Base-by-base conservation (phyloP, 257 asterid species). In the Fraxinus americana region DNA sequence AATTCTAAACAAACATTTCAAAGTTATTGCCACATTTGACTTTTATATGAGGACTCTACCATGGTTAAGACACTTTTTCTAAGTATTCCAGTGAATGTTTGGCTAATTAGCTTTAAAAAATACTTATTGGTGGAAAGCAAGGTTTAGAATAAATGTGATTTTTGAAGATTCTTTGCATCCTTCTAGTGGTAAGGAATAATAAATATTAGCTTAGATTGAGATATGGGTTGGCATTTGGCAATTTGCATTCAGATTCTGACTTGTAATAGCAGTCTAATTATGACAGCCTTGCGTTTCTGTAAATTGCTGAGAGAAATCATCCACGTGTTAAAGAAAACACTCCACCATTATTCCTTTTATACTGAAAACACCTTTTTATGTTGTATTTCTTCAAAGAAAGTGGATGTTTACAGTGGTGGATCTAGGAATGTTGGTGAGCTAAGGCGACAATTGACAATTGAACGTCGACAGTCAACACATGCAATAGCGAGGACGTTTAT, bases 271-370 rank as follows among this genome's bases (percentile, higher is more conserved):
- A 71, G 81, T 77, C 83, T 57, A 77, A 74, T 30, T 74, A 17
- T 50, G 82, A 85, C 81, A 80, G 63, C 35, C 14, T 41, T 2
- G 14, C 3, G 1, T 8, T 50, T 66, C 72, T 77, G 87, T 84
- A 80, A 61, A 80, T 65, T 65, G 29, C 35, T 41, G 19, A 65
- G 9, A 65, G 5, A 70, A 29, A 71, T 23, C 17, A n/a, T 52
- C 29, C 71, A 43, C 41, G 36, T 82, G 80, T 75, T 39, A 38
- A 30, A 66, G 61, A 57, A 80, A 19, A 74, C 86, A 81, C 81
- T 71, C 75, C 90, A 81, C 96, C 85, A 93, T 91, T 90, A 90
- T 88, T 91, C 86, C 84, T 77, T 66, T 21, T 69, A 30, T 30
- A 17, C 25, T 5, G 48, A 9, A 39, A 41, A 9, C 21, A 9